Conservation (phyloP, 768 basidiomycete genomes). For the Chalciporus chontae region DNA sequence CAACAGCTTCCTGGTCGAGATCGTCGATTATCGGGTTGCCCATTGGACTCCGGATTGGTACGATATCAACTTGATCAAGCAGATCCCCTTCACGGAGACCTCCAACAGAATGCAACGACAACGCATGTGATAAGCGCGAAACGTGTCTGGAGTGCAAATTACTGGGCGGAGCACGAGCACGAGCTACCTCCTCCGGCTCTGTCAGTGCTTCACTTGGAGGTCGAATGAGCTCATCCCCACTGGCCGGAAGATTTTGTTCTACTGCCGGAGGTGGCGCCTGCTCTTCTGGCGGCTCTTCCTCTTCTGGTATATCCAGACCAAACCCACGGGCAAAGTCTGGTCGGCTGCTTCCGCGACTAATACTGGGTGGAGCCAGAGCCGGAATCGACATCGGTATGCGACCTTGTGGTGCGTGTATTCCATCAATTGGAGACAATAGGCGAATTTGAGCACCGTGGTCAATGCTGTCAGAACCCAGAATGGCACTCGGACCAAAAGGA, state of each 20-base stretch:
- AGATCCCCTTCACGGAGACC: constrained; percentile 39
- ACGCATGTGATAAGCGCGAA: constrained; percentile 62
- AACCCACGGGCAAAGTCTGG: constrained; percentile 80
- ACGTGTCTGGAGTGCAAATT: constrained; percentile 65
- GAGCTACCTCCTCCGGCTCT: constrained; percentile 41
- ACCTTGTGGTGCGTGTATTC: constrained; percentile 54
- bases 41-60: constrained; percentile 30
- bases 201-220: constrained; percentile 24
- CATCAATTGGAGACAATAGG: constrained; percentile 24
- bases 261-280: constrained; percentile 27
- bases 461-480: constrained; percentile 50
- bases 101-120: constrained; percentile 63
- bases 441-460: constrained; percentile 23
- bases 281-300: constrained; percentile 61
- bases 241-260: constrained; percentile 38
- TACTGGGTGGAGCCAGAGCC: constrained; percentile 44
- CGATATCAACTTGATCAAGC: constrained; percentile 24
- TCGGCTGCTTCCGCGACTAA: constrained; percentile 45
- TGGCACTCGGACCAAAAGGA: constrained; percentile 60
- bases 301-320: constrained; percentile 75
- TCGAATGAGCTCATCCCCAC: constrained; percentile 26
- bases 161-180: constrained; percentile 49
- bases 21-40: constrained; percentile 35
- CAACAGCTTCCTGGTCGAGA: constrained; percentile 40
- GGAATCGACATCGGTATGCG: constrained; percentile 45